Evolutionary conservation across 208 protist species (phyloP).

Genomic region (Trypanosoma grayi): DNA sequence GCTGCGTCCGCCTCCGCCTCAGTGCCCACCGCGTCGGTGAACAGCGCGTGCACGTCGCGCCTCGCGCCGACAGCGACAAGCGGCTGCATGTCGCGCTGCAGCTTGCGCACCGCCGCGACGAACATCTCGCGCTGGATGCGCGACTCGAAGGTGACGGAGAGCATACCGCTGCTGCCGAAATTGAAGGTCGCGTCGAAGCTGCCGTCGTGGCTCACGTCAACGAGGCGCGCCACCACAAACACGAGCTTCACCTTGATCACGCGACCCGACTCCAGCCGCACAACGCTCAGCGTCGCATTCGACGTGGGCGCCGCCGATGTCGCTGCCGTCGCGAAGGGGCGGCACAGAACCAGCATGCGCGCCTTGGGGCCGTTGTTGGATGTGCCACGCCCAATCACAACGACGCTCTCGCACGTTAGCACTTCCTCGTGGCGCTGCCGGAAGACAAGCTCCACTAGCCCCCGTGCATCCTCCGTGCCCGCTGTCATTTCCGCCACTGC

Average conservation of each 20-base stretch:
- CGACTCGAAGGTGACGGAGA: conserved; percentile 82
- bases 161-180: conserved; percentile 76
- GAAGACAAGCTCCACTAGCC: conserved; percentile 61
- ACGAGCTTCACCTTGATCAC: conserved; percentile 65
- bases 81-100: conserved; percentile 36
- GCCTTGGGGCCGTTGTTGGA: conserved; percentile 41
- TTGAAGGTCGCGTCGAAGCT: conserved; percentile 84
- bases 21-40: conserved; percentile 58
- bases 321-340: conserved; percentile 24
- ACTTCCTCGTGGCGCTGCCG: conserved; percentile 76
- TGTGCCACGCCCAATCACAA: conserved; percentile 42
- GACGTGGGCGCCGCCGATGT: conserved; percentile 9
- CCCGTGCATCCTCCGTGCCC: conserved; percentile 40
- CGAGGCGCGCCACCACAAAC: conserved; percentile 72
- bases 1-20: conserved; percentile 67
- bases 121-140: conserved; percentile 91
- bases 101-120: conserved; percentile 51
- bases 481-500: neutral
- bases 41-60: conserved; percentile 34
- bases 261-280: conserved; percentile 14
- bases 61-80: neutral
- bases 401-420: conserved; percentile 66
- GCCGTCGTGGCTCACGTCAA: conserved; percentile 64
- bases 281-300: conserved; percentile 18
- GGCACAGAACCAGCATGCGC: conserved; percentile 55